Base-by-base conservation (phyloP, 2,329 filamentous ascomycete species). In the Exophiala calicioides region DNA sequence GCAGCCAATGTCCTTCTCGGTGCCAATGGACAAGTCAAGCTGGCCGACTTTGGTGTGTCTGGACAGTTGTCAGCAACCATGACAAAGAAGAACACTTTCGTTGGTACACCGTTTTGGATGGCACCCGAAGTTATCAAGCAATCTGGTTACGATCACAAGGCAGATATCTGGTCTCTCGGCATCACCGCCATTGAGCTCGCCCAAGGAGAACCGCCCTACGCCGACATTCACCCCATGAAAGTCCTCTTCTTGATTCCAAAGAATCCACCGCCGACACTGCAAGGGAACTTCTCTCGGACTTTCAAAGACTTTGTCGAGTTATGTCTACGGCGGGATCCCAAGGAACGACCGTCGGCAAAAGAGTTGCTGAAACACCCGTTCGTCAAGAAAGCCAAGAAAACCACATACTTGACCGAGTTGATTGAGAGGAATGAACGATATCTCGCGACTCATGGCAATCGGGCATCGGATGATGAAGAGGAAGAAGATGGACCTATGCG, bases 51-150 rank as follows among this genome's bases (percentile, higher is more conserved):
- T 71, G 91, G 91, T 48, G 93, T 98, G 5, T 96, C 91, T 1
- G 91, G 91, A 20, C 93, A 97, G 70, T 78, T 97, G 16, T 94
- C 91, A 7, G 91, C 91, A 5, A 98, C 91, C 38, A 97, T 97
- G 90, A 96, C 91, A 53, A 97, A 97, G 77, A 97, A 97, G 74
- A 97, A 97, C 65, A 97, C 91, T 0, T 98, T 97, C 67, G 91
- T 98, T 23, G 93, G 93, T 24, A 97, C 91, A 0, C 91, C 93
- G 1, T 98, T 97, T 66, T 98, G 93, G 93, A 98, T 98, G 91
- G 91, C 93, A 2, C 91, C 91, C 8, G 91, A 98, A 70, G 91
- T 97, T 44, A 98, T 98, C 68, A 95, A 95, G 71, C 91, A 98
- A 68, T 95, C 90, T 47, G 91, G 91, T 37, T 96, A 97, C 72